Evolutionary conservation across 768 basidiomycete genomes (phyloP).

Genomic region (Phaeolepiota aurea): DNA sequence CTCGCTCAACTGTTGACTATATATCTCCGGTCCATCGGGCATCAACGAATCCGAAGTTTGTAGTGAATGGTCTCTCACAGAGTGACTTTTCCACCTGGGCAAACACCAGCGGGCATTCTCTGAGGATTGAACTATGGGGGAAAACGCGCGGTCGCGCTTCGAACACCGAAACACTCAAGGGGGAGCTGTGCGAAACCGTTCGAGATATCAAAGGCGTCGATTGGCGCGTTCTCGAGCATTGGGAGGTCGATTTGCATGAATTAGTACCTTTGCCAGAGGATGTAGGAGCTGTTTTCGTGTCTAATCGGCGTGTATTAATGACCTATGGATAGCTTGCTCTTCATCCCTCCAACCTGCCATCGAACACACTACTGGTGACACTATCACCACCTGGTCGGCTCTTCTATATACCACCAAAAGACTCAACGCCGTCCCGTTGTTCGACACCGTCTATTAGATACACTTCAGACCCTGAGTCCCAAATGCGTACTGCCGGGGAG

Average conservation of each 20-base stretch:
- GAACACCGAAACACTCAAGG: too few species aligned
- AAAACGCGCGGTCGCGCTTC: constrained; percentile 15
- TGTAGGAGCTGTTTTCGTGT: constrained; percentile 34
- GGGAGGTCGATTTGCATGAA: constrained; percentile 54
- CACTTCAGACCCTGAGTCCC: constrained; percentile 64
- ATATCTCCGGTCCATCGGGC: constrained; percentile 69
- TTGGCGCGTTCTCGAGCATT: constrained; percentile 65
- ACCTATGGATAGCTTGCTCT: constrained; percentile 16
- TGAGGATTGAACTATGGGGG: constrained; percentile 57
- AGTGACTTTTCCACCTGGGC: constrained; percentile 48
- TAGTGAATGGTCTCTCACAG: constrained; percentile 41
- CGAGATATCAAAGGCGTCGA: constrained; percentile 13
- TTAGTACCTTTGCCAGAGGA: constrained; percentile 52
- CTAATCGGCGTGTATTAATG: neutral
- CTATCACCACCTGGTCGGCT: constrained; percentile 52
- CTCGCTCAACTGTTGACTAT: neutral
- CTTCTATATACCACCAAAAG: constrained; percentile 46
- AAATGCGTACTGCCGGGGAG: constrained; percentile 33
- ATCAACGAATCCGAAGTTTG: constrained; percentile 77
- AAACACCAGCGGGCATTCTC: constrained; percentile 39
- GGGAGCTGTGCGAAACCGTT: constrained; percentile 9
- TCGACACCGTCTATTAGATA: constrained; percentile 58
- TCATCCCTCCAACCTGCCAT: constrained; percentile 41
- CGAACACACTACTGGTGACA: constrained; percentile 65
- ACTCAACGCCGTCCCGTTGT: constrained; percentile 26